Conservation (phyloP, 352 stramenopile genomes). For the Phytophthora litchii region DNA sequence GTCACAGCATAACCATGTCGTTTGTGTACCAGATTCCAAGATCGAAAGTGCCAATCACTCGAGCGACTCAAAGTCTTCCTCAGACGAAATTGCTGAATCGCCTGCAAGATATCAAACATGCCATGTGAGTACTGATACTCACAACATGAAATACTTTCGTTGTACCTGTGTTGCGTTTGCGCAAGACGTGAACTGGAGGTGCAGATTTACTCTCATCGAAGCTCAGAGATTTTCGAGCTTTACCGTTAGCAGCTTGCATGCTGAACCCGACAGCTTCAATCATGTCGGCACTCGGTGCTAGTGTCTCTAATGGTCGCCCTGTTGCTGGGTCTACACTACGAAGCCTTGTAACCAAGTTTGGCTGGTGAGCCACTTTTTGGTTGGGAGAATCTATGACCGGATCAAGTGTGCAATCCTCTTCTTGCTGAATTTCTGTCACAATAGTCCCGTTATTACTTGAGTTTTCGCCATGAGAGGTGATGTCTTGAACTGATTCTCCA, state of each 20-base stretch:
- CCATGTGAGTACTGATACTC: not conserved
- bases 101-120: not conserved
- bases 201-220: conserved; percentile 5
- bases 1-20: not conserved
- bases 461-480: not conserved
- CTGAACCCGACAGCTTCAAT: conserved; percentile 18
- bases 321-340: conserved; percentile 16
- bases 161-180: conserved; percentile 21
- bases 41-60: conserved; percentile 8
- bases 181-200: conserved; percentile 26
- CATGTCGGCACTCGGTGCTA: conserved; percentile 14
- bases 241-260: conserved; percentile 16
- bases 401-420: not conserved
- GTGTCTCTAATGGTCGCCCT: conserved; percentile 2
- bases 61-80: conserved; percentile 21
- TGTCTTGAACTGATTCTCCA: not conserved
- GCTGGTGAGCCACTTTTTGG: not conserved
- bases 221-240: not conserved
- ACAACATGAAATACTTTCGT: not conserved
- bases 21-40: not conserved
- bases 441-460: not conserved
- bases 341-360: conserved; percentile 23
- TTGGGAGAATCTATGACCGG: not conserved
- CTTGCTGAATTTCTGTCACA: conserved; percentile 1
- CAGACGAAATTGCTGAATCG: conserved; percentile 2